phyloP scores from a whole-genome alignment of 768 basidiomycete genomes.

The Imleria badia region DNA sequence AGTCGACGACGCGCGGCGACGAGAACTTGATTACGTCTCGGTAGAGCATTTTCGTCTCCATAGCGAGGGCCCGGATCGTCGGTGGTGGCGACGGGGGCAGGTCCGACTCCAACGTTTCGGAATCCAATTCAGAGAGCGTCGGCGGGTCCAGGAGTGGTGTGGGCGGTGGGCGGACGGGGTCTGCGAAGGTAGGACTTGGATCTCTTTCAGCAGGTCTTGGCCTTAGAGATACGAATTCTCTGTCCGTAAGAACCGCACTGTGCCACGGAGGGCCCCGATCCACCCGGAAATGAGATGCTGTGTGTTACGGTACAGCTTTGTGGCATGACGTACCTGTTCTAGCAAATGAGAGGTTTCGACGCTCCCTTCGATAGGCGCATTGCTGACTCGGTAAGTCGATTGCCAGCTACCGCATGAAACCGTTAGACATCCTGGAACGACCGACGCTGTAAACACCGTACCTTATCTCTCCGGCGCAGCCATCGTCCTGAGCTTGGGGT shows the following conservation, averaged over 20 bases:
- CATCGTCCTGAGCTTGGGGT: constrained; percentile 72
- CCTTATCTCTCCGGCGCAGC: constrained; percentile 71
- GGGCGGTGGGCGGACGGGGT: constrained; percentile 45
- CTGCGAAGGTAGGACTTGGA: constrained; percentile 67
- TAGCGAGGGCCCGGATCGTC: constrained; percentile 66
- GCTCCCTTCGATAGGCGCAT: constrained; percentile 69
- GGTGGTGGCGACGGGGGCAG: constrained; percentile 40
- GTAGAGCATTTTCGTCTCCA: constrained; percentile 83
- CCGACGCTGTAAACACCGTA: constrained; percentile 30
- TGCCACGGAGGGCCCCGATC: constrained; percentile 89
- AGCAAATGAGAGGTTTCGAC: constrained; percentile 85
- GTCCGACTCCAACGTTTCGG: constrained; percentile 62
- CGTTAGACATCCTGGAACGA: not conserved
- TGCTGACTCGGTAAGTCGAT: constrained; percentile 54
- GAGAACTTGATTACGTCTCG: constrained; percentile 87
- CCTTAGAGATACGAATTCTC: constrained; percentile 95
- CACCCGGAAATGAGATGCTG: constrained; percentile 31
- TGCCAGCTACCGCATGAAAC: constrained; percentile 36
- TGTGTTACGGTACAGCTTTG: not conserved
- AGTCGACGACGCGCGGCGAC: constrained; percentile 81
- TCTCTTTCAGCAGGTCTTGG: constrained; percentile 83
- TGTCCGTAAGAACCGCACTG: constrained; percentile 87
- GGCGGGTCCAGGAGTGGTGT: constrained; percentile 73
- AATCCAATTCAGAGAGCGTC: constrained; percentile 68
- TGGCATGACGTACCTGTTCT: constrained; percentile 63